phyloP scores from a whole-genome alignment of 192 early-diverging fungal genomes.

The Coemansia aciculifera region DNA sequence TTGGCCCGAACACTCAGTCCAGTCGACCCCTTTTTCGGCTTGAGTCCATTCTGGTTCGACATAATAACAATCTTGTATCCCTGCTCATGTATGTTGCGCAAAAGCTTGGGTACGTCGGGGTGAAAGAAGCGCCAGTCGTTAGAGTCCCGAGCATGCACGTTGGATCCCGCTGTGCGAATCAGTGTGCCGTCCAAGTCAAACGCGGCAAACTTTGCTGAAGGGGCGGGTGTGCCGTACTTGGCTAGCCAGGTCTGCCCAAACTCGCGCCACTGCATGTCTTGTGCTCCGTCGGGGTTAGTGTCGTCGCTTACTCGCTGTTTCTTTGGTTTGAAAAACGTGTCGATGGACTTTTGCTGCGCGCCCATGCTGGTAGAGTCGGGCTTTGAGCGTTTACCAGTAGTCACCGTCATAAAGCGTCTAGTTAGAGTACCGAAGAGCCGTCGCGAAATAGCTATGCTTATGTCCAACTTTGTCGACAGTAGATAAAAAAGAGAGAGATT shows the following conservation, averaged over 20 bases:
- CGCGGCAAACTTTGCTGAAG: slow-evolving; percentile 45
- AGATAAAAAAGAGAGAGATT: neutral
- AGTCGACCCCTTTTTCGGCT: slow-evolving; percentile 12
- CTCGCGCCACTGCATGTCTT: slow-evolving; percentile 39
- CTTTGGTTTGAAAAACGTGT: slow-evolving; percentile 22
- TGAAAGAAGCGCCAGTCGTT: slow-evolving; percentile 82
- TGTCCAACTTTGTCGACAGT: neutral
- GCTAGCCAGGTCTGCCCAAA: slow-evolving; percentile 45
- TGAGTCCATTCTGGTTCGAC: slow-evolving; percentile 36
- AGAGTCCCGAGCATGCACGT: slow-evolving; percentile 62
- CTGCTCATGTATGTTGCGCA: slow-evolving; percentile 61
- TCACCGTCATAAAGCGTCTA: neutral
- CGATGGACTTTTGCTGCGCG: slow-evolving; percentile 17
- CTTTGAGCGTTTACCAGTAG: neutral
- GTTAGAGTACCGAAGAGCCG: neutral
- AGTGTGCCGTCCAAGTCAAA: slow-evolving; percentile 73
- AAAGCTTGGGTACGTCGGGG: slow-evolving; percentile 57
- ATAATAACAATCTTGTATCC: slow-evolving; percentile 59
- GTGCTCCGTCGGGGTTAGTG: neutral
- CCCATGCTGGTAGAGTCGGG: slow-evolving; percentile 2
- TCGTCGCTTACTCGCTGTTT: neutral
- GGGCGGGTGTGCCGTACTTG: slow-evolving; percentile 28
- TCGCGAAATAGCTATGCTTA: neutral
- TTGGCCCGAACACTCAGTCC: slow-evolving; percentile 21
- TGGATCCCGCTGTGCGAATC: slow-evolving; percentile 64